Base-by-base conservation (phyloP, 2,329 filamentous ascomycete species). In the Aspergillus oerlinghausenensis region DNA sequence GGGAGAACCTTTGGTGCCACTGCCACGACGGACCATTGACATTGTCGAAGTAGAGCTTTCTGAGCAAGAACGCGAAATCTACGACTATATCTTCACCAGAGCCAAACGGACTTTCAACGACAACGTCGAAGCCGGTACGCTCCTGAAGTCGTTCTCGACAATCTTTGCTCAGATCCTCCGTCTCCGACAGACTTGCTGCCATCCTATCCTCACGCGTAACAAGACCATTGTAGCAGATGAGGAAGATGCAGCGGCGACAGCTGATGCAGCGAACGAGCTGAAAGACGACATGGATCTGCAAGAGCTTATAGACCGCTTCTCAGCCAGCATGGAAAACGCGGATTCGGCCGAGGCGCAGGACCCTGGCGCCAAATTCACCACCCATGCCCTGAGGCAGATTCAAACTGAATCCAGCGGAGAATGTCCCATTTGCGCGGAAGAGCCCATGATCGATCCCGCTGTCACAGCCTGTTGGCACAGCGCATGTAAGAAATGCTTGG, bases 381-480 rank as follows among this genome's bases (percentile, higher is more conserved):
- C 92, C 0, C 88, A 97, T 70, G 92, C 93, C 0, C 80, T 99
- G 14, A 85, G 88, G 60, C 91, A 97, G 71, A 99, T 99, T 50
- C 89, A 95, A 63, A 89, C 90, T 54, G 93, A 97, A 67, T 87
- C 89, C 0, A 85, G 88, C 57, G 88, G 88, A 59, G 94, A 99
- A 76, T 99, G 94, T 67, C 93, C 94, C 0, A 89, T 99, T 52
- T 99, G 94, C 74, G 86, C 90, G 3, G 93, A 97, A 72, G 94
- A 97, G 71, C 92, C 92, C 3, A 97, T 97, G 92, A 84, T 90
- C 43, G 89, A 97, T 54, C 93, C 96, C 69, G 88, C 89, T 0
- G 94, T 99, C 1, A 97, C 94, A 0, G 90, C 91, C 0, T 99
- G 94, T 75, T 99, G 94, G 92, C 94, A 99, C 73, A 96, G 90